Base-by-base conservation (phyloP, 139 green algal species). In the Closterium sp. region DNA sequence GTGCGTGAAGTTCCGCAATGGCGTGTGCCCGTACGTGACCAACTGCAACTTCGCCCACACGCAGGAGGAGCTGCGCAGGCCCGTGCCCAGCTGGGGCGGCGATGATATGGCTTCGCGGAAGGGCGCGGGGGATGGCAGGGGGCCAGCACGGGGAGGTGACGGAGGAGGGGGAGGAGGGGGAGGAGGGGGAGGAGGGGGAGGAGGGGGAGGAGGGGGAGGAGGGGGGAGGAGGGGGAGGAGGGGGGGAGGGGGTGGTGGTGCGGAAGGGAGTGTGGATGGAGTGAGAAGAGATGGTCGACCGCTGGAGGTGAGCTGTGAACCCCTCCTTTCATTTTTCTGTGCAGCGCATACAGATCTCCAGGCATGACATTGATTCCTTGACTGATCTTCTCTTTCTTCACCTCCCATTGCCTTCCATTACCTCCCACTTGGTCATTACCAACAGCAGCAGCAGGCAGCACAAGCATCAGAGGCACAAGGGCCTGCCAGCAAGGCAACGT, bases 41-140 rank as follows among this genome's bases (percentile, higher is more conserved):
- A 91, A 91, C 32, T 92, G 89, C 89, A 92, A 91, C 79, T 92
- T 91, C 30, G 89, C 89, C 70, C 89, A 92, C n/a, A 34, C 79
- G 9, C 90, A 88, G 1, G 79, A 92, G 32, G 89, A 92, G 79
- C 79, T 92, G 19, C 0, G 85, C 9, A 29, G n/a, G 22, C 89
- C 89, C n/a, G 1, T 70, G 90, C 89, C 89, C 29, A 30, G 24
- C 85, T 92, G 73, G 79, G 38, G 89, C 2, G 89, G 62, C 10
- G 30, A n/a, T 22, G 31, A n/a, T 3, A 32, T 28, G 31, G 34
- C 28, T 28, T 24, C 2, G 27, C 27, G 88, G 9, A 30, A 31
- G 29, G 42, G 88, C 28, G 42, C 28, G 88, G 34, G 88, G 88
- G 42, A 38, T 31, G 62, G 85, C 11, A 30, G 89, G 27, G 31